These are phyloP conservation scores for Teratosphaeria epicoccoides DNA, from an alignment of 2,329 filamentous ascomycete species.

Conservation along the genomic window DNA sequence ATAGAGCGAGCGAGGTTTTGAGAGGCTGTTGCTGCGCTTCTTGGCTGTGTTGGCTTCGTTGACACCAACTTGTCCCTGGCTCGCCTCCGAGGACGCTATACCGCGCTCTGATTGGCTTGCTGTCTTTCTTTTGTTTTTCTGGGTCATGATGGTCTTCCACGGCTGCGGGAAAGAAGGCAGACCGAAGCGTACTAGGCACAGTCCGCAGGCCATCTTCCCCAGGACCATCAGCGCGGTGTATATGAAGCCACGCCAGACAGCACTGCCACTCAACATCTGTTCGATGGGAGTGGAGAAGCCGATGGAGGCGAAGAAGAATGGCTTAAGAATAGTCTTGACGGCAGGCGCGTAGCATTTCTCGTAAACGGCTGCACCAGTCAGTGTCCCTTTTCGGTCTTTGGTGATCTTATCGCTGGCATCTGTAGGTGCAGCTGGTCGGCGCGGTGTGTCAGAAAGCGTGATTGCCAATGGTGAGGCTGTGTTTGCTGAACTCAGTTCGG, in stretches of 20 bases:
- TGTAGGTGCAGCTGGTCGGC: neutral
- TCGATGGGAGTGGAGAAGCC: constrained; percentile 70
- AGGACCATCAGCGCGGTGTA: constrained; percentile 62
- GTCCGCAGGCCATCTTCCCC: constrained; percentile 31
- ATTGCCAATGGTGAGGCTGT: neutral
- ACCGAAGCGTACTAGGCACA: constrained; percentile 30
- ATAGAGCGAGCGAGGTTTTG: constrained; percentile 52
- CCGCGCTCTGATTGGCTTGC: neutral
- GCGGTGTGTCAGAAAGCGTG: neutral
- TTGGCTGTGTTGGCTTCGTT: constrained; percentile 1
- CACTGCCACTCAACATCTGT: constrained; percentile 51
- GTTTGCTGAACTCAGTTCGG: neutral
- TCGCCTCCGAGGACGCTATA: neutral
- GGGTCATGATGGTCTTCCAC: neutral
- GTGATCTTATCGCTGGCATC: no score
- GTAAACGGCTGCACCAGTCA: constrained; percentile 28
- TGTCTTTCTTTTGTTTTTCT: neutral
- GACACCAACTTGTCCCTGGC: neutral
- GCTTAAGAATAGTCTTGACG: constrained; percentile 48
- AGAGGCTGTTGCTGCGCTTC: constrained; percentile 2
- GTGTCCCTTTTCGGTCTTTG: neutral
- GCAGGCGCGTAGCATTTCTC: constrained; percentile 37
- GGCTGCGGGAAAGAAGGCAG: neutral
- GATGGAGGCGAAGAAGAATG: constrained; percentile 65
- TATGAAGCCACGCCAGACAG: constrained; percentile 63